phyloP scores from a whole-genome alignment of 2,329 filamentous ascomycete species.

The Aspergillus pseudoglaucus region DNA sequence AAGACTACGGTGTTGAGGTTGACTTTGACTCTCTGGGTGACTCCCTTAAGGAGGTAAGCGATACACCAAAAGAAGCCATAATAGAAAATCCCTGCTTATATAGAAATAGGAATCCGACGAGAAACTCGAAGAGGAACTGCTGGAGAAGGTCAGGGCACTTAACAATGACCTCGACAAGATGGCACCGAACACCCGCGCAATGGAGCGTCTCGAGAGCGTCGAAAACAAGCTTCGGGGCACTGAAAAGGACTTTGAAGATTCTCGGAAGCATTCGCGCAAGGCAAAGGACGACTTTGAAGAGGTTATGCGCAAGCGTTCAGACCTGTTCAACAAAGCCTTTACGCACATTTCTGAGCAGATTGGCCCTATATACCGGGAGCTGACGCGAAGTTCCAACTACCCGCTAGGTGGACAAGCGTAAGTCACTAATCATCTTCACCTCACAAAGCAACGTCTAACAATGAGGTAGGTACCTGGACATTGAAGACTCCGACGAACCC shows the following conservation, averaged over 20 bases:
- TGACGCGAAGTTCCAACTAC: constrained; percentile 84
- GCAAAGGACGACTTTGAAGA: constrained; percentile 78
- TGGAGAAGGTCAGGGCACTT: constrained; percentile 69
- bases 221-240: constrained; percentile 75
- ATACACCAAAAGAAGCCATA: background rate
- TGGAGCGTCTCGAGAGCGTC: constrained; percentile 81
- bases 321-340: constrained; percentile 94
- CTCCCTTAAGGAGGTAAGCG: constrained; percentile 67
- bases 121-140: constrained; percentile 66
- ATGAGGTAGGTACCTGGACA: constrained; percentile 64
- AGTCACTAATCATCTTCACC: constrained; percentile 13
- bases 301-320: constrained; percentile 73
- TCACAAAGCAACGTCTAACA: background rate
- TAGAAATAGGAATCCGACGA: constrained; percentile 56
- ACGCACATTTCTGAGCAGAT: constrained; percentile 93
- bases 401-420: constrained; percentile 75
- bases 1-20: constrained; percentile 87
- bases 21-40: constrained; percentile 78
- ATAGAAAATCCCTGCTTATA: constrained; percentile 6
- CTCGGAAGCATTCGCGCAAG: constrained; percentile 64
- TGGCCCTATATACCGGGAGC: constrained; percentile 84
- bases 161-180: constrained; percentile 82
- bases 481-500: constrained; percentile 92
- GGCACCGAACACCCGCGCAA: constrained; percentile 92
- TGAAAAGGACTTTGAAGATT: constrained; percentile 83